Evolutionary conservation across 345 rosid species (phyloP).

Genomic region (Hibiscus tridactylites): DNA sequence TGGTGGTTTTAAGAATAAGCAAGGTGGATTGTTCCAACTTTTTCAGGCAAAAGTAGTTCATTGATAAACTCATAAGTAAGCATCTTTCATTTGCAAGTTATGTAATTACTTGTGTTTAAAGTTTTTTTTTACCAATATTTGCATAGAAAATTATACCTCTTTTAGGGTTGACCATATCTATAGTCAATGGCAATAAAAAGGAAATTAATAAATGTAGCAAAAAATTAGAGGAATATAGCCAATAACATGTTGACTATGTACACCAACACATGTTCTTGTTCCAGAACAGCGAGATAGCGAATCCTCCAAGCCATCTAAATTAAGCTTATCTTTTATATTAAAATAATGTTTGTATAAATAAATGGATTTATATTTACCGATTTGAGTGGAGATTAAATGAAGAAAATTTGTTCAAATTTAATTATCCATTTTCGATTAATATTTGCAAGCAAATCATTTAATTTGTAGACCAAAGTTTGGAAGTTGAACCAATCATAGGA

Average conservation of each 20-base stretch:
- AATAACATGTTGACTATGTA: neutral
- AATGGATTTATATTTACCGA: no score
- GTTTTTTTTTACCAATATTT: neutral
- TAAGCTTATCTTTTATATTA: neutral
- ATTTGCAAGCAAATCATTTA: no score
- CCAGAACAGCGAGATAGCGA: neutral
- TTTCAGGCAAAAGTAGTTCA: neutral
- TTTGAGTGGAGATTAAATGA: no score
- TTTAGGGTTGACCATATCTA: neutral
- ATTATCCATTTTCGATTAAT: no score
- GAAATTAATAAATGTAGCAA: neutral
- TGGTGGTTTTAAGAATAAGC: neutral
- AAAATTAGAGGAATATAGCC: neutral
- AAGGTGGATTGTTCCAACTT: neutral
- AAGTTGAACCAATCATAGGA: no score
- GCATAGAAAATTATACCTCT: neutral
- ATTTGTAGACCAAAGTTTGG: no score
- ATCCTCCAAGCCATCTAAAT: neutral
- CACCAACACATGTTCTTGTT: neutral
- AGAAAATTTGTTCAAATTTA: no score
- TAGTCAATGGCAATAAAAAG: neutral
- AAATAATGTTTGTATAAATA: no score
- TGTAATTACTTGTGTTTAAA: neutral
- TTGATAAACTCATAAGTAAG: neutral
- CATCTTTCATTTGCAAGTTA: neutral